These are phyloP conservation scores for Phialemonium atrogriseum DNA, from an alignment of 2,329 filamentous ascomycete genomes.

Conservation along the genomic window DNA sequence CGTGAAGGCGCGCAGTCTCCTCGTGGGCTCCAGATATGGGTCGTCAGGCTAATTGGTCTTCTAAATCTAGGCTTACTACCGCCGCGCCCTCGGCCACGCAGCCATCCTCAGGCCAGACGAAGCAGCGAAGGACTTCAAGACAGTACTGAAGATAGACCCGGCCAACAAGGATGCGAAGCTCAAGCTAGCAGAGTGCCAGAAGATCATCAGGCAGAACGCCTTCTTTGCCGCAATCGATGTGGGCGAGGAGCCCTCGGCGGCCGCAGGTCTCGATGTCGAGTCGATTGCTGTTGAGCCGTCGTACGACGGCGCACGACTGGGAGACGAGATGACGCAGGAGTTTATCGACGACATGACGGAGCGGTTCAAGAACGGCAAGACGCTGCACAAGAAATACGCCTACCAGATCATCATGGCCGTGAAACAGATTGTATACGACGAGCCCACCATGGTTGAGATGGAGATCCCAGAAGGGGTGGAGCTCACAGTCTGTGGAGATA, in stretches of 20 bases:
- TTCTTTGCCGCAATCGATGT: conserved; percentile 95
- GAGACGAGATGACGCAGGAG: conserved; percentile 83
- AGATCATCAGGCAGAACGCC: conserved; percentile 82
- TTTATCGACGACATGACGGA: conserved; percentile 98
- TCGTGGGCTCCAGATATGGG: background rate
- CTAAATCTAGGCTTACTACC: conserved; percentile 71
- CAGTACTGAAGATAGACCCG: conserved; percentile 80
- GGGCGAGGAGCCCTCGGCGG: conserved; percentile 82
- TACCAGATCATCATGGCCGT: conserved; percentile 92
- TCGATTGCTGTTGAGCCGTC: conserved; percentile 71
- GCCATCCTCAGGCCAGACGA: conserved; percentile 85
- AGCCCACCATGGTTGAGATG: conserved; percentile 95
- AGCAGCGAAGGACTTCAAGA: conserved; percentile 85
- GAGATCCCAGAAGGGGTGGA: conserved; percentile 68
- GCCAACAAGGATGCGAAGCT: conserved; percentile 83
- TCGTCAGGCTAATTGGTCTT: background rate
- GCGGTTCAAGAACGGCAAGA: conserved; percentile 93
- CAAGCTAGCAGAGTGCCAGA: conserved; percentile 88
- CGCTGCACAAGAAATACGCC: conserved; percentile 90
- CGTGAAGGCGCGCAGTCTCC: conserved; percentile 60
- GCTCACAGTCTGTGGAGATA: conserved; percentile 94
- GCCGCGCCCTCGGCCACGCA: conserved; percentile 82
- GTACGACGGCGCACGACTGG: conserved; percentile 79
- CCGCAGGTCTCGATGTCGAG: conserved; percentile 82
- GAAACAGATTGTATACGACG: conserved; percentile 81